Evolutionary conservation across 177 flowering plant genomes (phyloP).

Genomic region (Telopea speciosissima): DNA sequence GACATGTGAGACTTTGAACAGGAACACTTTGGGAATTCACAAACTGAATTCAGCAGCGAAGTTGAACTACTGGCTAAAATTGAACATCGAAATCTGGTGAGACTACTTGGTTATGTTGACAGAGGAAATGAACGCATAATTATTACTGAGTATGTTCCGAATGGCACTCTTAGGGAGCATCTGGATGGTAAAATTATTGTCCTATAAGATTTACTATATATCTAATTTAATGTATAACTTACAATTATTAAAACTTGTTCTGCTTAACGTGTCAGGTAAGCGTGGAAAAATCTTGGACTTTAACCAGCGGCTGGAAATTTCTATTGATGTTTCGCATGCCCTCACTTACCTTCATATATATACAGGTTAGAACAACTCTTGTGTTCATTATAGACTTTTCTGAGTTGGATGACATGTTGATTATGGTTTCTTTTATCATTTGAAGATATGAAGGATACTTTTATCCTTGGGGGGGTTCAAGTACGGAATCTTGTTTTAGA

Average conservation of each 20-base stretch:
- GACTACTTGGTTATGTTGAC: conserved; percentile 84
- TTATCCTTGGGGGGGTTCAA: not conserved
- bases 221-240: not conserved
- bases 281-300: conserved; percentile 77
- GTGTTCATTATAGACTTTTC: not conserved
- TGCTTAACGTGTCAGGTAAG: conserved; percentile 43
- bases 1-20: conserved; percentile 21
- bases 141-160: conserved; percentile 83
- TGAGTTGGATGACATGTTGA: not conserved
- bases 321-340: conserved; percentile 89
- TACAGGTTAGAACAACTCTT: conserved; percentile 48
- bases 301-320: conserved; percentile 77
- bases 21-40: conserved; percentile 62
- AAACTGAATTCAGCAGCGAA: conserved; percentile 84
- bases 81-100: conserved; percentile 90
- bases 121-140: conserved; percentile 80
- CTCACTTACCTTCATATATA: conserved; percentile 89
- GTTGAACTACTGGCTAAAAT: conserved; percentile 87
- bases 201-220: not conserved
- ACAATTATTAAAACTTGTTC: conserved; percentile 6
- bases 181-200: conserved; percentile 69
- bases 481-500: not conserved
- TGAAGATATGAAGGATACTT: not conserved
- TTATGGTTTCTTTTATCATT: not conserved
- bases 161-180: conserved; percentile 95